Conservation (phyloP, 2,329 filamentous ascomycete genomes). For the Colletotrichum ledebouriae region DNA sequence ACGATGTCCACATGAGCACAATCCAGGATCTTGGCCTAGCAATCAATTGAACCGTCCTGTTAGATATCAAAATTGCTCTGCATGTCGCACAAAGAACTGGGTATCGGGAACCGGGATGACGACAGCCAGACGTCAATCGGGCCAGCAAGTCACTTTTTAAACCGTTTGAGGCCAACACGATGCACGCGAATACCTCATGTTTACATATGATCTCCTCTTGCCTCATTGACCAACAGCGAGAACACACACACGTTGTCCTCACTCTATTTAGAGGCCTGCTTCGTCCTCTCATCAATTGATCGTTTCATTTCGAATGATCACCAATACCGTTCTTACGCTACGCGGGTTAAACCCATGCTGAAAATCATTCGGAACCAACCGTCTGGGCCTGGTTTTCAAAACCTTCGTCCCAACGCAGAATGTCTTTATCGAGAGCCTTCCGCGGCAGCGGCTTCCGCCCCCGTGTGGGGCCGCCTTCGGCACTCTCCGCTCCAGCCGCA, state of each 20-base stretch:
- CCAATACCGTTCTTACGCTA: accelerated
- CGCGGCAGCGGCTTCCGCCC: slow-evolving; percentile 2
- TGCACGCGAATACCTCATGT: background rate
- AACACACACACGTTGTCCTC: background rate
- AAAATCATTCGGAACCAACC: too few species aligned
- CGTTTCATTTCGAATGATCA: background rate
- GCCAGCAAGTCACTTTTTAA: background rate
- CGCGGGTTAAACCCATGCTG: background rate
- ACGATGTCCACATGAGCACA: background rate
- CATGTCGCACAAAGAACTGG: background rate
- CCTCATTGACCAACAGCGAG: too few species aligned
- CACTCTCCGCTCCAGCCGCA: background rate
- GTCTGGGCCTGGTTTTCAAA: too few species aligned
- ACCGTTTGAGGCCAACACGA: background rate
- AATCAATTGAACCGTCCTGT: background rate
- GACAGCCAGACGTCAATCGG: slow-evolving; percentile 21
- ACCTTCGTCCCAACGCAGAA: background rate
- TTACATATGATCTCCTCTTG: background rate
- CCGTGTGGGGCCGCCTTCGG: background rate
- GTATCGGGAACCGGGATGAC: slow-evolving; percentile 11
- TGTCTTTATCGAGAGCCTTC: slow-evolving; percentile 12
- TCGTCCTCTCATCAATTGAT: background rate
- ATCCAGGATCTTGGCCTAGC: background rate
- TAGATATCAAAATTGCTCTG: background rate
- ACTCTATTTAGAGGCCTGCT: background rate